These are phyloP conservation scores for Amborella trichopoda DNA, from an alignment of 164 flowering plant species.

Conservation along the genomic window DNA sequence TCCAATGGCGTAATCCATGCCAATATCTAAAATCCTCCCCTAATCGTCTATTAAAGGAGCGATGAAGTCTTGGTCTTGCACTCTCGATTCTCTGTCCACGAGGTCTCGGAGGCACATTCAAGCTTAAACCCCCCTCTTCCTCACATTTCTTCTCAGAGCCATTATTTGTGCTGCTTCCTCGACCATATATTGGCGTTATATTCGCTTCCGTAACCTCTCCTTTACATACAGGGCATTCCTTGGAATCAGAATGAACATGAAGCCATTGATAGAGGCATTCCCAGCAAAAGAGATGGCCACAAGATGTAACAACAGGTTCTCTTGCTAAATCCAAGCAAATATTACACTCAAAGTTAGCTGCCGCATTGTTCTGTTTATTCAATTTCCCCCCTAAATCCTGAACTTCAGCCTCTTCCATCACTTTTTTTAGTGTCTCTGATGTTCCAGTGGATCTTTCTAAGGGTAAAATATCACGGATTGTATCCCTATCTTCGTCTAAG, in stretches of 20 bases:
- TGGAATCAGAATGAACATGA: constrained; percentile 16
- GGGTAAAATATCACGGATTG: too few relatives aligned
- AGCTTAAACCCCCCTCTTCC: constrained; percentile 12
- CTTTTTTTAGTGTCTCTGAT: constrained; percentile 6
- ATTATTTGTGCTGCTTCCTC: constrained; percentile 15
- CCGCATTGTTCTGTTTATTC: constrained; percentile 8
- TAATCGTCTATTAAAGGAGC: constrained; percentile 10
- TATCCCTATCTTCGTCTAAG: too few relatives aligned
- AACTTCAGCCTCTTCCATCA: constrained; percentile 1
- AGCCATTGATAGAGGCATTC: constrained; percentile 28
- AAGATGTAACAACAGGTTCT: constrained; percentile 28
- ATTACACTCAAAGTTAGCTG: constrained; percentile 22
- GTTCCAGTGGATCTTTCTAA: constrained; percentile 9
- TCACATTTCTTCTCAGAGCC: constrained; percentile 5
- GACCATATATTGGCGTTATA: constrained; percentile 22
- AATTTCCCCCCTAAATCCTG: constrained; percentile 9
- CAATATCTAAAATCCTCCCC: constrained; percentile 8
- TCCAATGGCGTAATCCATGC: constrained; percentile 12
- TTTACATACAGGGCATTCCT: constrained; percentile 29
- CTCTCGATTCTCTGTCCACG: constrained; percentile 18
- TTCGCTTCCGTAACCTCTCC: constrained; percentile 20
- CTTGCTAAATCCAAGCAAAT: constrained; percentile 26
- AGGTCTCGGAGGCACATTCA: constrained; percentile 27
- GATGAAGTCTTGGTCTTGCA: constrained; percentile 12
- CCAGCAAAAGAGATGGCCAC: constrained; percentile 32